phyloP scores from a whole-genome alignment of 1,139 yeast species.

The Candida dubliniensis region DNA sequence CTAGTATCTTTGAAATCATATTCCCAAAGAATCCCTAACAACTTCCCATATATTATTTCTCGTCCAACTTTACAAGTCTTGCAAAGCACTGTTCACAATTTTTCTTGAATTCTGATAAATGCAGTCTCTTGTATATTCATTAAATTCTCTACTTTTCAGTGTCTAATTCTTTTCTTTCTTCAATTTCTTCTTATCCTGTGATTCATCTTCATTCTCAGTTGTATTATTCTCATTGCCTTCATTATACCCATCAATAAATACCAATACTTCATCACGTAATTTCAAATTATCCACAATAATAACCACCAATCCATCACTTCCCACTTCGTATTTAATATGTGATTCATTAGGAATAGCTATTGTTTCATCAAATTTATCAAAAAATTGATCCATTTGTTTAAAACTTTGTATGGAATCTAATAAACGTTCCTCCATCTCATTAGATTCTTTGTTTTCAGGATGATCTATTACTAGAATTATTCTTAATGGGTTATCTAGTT shows the following conservation, averaged over 20 bases:
- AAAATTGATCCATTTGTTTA: slow-evolving; percentile 55
- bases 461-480: slow-evolving; percentile 42
- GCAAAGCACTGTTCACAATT: too few species aligned
- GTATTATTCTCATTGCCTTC: slow-evolving; percentile 7
- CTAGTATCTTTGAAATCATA: too few species aligned
- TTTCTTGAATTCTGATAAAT: neutral
- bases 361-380: slow-evolving; percentile 59
- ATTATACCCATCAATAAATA: slow-evolving; percentile 36
- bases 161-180: slow-evolving; percentile 6
- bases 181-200: slow-evolving; percentile 13
- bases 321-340: slow-evolving; percentile 67
- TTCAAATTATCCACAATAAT: slow-evolving; percentile 47
- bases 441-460: slow-evolving; percentile 16
- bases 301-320: slow-evolving; percentile 69
- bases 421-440: slow-evolving; percentile 54
- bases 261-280: slow-evolving; percentile 32
- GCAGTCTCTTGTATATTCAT: neutral
- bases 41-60: too few species aligned
- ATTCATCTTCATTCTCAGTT: slow-evolving; percentile 8
- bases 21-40: too few species aligned
- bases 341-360: slow-evolving; percentile 69
- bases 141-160: neutral
- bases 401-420: slow-evolving; percentile 47
- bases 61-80: too few species aligned
- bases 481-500: slow-evolving; percentile 45